These are phyloP conservation scores for Ogataea ganodermae DNA, from an alignment of 805 yeast species.

Conservation along the genomic window DNA sequence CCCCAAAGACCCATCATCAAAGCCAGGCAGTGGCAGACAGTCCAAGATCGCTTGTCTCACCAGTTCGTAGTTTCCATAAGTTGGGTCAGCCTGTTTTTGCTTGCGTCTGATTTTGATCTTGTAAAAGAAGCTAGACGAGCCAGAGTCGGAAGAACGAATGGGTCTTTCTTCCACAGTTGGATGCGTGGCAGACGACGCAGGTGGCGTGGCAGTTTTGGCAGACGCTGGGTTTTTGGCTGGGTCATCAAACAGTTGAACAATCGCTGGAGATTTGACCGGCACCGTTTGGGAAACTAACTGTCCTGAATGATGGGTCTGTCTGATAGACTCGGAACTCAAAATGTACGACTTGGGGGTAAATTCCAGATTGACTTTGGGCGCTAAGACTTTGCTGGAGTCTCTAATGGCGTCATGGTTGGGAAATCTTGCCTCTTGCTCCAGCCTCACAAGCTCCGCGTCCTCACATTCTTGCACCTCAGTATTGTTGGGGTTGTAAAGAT, in stretches of 20 bases:
- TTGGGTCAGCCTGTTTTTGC: slow-evolving; percentile 24
- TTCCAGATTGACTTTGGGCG: slow-evolving; percentile 13
- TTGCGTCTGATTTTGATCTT: slow-evolving; percentile 33
- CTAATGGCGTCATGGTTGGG: slow-evolving; percentile 19
- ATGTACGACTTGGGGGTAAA: slow-evolving; percentile 26
- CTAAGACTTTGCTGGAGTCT: slow-evolving; percentile 16
- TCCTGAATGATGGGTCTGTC: slow-evolving; percentile 22
- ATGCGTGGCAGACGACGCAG: slow-evolving; percentile 1
- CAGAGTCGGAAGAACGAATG: slow-evolving; percentile 15
- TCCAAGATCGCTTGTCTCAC: slow-evolving; percentile 40
- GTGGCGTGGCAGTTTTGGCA: background rate
- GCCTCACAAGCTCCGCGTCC: slow-evolving; percentile 7
- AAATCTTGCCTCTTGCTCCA: slow-evolving; percentile 16
- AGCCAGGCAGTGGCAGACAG: slow-evolving; percentile 39
- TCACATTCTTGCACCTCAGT: slow-evolving; percentile 1
- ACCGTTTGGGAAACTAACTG: slow-evolving; percentile 24
- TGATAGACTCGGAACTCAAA: slow-evolving; percentile 20
- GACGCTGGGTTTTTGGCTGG: slow-evolving; percentile 7
- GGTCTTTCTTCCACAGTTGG: slow-evolving; percentile 8
- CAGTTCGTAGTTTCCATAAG: slow-evolving; percentile 33
- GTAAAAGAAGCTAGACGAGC: slow-evolving; percentile 24
- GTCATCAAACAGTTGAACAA: slow-evolving; percentile 18
- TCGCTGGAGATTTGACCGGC: slow-evolving; percentile 12
- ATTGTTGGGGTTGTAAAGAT: slow-evolving; percentile 14
- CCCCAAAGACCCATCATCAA: slow-evolving; percentile 71